These are phyloP conservation scores for Cercophora newfieldiana DNA, from an alignment of 495 filamentous ascomycete species.

Conservation along the genomic window DNA sequence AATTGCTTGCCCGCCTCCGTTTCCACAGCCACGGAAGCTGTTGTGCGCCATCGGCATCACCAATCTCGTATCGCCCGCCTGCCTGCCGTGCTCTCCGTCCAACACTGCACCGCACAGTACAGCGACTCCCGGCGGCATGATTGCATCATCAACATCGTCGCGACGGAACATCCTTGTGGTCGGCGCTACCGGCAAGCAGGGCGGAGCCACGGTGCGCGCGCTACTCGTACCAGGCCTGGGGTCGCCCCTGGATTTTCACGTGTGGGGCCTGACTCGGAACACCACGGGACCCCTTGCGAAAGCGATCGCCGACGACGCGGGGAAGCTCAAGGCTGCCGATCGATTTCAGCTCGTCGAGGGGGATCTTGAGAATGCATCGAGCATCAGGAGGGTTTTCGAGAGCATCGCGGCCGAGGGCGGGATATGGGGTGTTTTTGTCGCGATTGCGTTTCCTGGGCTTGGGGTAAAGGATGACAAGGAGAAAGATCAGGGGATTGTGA, in stretches of 20 bases:
- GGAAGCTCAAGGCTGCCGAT: conserved; percentile 13
- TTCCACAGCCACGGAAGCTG: background rate
- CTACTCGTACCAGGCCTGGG: conserved; percentile 28
- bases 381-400: conserved; percentile 33
- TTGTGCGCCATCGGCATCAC: background rate
- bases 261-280: conserved; percentile 40
- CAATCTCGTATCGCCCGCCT: no score
- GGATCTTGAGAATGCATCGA: conserved; percentile 29
- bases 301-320: conserved; percentile 17
- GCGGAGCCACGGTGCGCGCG: conserved; percentile 34
- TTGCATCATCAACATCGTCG: no score
- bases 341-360: conserved; percentile 36
- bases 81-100: background rate
- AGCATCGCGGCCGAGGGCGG: conserved; percentile 6
- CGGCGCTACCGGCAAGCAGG: conserved; percentile 46
- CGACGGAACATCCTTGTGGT: conserved; percentile 33
- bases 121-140: no score
- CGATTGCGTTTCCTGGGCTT: conserved; percentile 35
- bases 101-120: background rate
- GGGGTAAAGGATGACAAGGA: conserved; percentile 28
- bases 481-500: conserved; percentile 32
- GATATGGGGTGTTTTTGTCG: conserved; percentile 40
- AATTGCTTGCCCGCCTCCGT: no score
- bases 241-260: conserved; percentile 23
- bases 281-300: conserved; percentile 22